Percentiles rank a stretch among this genome's conserved stretches.
Conservation (phyloP, 495 filamentous ascomycete species). For the Aspergillus bertholletiae region DNA sequence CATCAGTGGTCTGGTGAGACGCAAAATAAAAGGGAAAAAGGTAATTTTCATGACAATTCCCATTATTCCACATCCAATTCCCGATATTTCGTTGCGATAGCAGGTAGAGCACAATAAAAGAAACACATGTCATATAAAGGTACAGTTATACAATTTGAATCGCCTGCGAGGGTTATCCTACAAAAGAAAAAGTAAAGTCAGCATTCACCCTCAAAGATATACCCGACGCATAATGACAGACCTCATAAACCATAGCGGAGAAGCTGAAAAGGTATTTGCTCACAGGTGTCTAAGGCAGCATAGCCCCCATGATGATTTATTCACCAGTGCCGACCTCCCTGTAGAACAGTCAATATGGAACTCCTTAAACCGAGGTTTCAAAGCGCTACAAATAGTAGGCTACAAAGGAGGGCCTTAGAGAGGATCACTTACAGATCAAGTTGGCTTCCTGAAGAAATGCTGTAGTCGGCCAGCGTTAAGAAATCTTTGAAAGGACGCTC, state of each 20-base stretch:
- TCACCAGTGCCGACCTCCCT: slow-evolving; percentile 76
- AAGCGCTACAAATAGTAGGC: background rate
- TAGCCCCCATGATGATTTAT: slow-evolving; percentile 34
- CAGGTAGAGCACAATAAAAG: background rate
- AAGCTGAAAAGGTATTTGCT: background rate
- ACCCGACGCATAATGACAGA: background rate
- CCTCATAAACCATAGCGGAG: background rate
- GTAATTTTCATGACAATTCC: slow-evolving; percentile 38
- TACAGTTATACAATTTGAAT: slow-evolving; percentile 3
- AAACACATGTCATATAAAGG: slow-evolving; percentile 8
- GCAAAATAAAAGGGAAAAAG: slow-evolving; percentile 25
- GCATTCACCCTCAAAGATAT: background rate
- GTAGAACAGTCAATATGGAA: slow-evolving; percentile 17
- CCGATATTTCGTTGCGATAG: slow-evolving; percentile 1
- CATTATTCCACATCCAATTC: slow-evolving; percentile 46
- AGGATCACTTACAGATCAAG: slow-evolving; percentile 62
- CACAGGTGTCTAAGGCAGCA: background rate
- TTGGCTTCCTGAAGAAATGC: slow-evolving; percentile 80
- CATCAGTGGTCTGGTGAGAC: background rate
- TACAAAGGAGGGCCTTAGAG: too few relatives aligned
- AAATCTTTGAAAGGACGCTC: slow-evolving; percentile 89
- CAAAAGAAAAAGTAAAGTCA: background rate
- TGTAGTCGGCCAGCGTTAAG: slow-evolving; percentile 83
- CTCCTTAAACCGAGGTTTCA: too few relatives aligned
- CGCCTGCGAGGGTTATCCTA: background rate